These are phyloP conservation scores for Xylariaceae sp. DNA, from an alignment of 2,329 filamentous ascomycete genomes.

Conservation along the genomic window DNA sequence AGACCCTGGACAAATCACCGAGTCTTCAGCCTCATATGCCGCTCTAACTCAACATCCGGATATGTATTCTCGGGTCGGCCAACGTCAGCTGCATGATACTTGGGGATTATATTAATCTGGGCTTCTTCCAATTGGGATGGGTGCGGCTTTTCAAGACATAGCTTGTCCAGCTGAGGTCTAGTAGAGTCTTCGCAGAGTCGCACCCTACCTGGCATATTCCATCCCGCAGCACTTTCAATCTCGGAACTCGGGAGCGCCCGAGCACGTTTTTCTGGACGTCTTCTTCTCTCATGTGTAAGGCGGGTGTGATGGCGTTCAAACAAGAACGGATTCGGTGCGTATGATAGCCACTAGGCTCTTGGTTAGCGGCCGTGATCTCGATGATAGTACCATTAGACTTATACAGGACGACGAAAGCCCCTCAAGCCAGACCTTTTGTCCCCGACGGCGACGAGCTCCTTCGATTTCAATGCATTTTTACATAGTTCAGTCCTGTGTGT, in stretches of 20 bases:
- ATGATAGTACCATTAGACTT: no score
- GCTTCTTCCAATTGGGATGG: neutral
- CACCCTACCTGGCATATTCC: neutral
- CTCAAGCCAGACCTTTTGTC: no score
- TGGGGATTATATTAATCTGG: neutral
- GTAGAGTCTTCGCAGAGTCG: neutral
- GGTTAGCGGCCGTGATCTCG: no score
- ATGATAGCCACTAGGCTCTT: neutral
- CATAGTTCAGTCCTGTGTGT: neutral
- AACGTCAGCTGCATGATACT: neutral
- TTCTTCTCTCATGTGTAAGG: neutral
- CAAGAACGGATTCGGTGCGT: no score
- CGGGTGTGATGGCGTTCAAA: no score
- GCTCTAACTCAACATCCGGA: neutral
- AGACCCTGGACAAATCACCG: slow-evolving; percentile 16
- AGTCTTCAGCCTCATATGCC: slow-evolving; percentile 28
- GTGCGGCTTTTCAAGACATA: neutral
- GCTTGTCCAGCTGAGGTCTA: neutral
- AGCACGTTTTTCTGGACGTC: neutral
- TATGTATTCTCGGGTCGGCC: neutral
- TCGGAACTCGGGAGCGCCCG: no score
- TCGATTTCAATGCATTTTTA: neutral
- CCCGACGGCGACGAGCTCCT: neutral
- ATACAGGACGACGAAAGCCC: no score
- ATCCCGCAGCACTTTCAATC: neutral